Percentiles rank a stretch among this genome's conserved stretches.
Conservation (phyloP, 768 basidiomycete species). For the Lanmaoa rubissima region DNA sequence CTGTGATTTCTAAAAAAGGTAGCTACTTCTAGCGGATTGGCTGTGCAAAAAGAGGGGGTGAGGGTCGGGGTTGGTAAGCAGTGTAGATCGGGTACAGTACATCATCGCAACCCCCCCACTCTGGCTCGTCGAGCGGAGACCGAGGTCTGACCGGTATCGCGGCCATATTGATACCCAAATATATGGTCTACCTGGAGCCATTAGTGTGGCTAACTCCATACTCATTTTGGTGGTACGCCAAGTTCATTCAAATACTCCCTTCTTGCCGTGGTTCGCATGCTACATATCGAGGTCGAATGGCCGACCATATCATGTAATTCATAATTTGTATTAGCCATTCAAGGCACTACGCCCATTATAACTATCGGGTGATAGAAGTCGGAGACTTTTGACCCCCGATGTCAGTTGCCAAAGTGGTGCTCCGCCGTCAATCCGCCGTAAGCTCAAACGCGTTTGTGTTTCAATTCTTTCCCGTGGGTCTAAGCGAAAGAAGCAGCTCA, state of each 20-base stretch:
- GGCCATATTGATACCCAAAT: not conserved
- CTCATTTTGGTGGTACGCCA: not conserved
- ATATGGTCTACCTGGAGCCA: not conserved
- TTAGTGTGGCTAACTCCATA: not conserved
- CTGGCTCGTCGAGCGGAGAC: not conserved
- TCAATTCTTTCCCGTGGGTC: not conserved
- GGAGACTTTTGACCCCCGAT: slow-evolving; percentile 25
- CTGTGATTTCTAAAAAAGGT: not conserved
- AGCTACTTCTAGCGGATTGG: not conserved
- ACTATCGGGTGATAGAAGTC: slow-evolving; percentile 23
- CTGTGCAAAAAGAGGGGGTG: no score
- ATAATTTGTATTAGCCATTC: not conserved
- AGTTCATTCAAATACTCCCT: no score
- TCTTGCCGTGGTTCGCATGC: not conserved
- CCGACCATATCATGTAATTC: not conserved
- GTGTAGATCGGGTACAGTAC: no score
- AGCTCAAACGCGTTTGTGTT: not conserved
- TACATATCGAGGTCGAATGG: not conserved
- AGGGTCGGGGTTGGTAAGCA: no score
- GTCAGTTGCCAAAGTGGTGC: slow-evolving; percentile 6
- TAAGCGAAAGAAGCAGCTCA: slow-evolving; percentile 9
- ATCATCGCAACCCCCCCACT: no score
- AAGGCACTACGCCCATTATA: not conserved
- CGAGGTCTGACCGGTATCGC: not conserved
- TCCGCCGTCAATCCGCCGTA: not conserved